Conservation (phyloP, 352 stramenopile species). For the Globisporangium apiculatum region DNA sequence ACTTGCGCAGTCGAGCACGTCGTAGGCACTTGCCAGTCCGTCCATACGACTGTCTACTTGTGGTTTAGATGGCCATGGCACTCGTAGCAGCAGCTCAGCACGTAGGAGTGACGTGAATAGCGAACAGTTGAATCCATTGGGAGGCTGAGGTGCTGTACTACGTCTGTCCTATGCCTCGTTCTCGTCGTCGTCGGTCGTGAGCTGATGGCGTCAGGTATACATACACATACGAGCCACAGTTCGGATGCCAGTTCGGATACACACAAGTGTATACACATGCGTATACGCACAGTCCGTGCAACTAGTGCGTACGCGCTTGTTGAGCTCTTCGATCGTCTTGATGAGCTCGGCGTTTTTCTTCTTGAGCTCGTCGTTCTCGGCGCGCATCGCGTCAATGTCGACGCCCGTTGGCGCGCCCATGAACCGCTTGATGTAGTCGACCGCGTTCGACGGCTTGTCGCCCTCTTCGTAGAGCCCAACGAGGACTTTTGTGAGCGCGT, state of each 20-base stretch:
- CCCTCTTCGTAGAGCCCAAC: conserved; percentile 96
- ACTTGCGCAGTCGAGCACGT: conserved; percentile 56
- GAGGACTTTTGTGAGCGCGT: conserved; percentile 96
- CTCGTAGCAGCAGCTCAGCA: no score
- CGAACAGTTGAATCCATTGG: no score
- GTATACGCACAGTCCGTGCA: not conserved
- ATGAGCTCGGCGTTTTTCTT: conserved; percentile 90
- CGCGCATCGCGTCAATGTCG: conserved; percentile 83
- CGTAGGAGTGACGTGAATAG: not conserved
- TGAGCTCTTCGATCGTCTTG: conserved; percentile 88
- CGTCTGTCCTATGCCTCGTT: conserved; percentile 27
- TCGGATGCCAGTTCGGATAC: not conserved
- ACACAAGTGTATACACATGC: not conserved
- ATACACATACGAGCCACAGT: conserved; percentile 1
- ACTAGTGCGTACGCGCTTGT: conserved; percentile 60
- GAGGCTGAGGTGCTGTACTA: no score
- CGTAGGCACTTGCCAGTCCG: conserved; percentile 5
- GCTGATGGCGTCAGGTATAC: conserved; percentile 12
- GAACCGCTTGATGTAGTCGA: conserved; percentile 97
- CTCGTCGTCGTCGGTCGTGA: conserved; percentile 63
- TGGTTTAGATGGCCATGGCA: no score
- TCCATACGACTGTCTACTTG: no score
- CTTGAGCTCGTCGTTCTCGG: conserved; percentile 91
- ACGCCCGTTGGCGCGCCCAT: conserved; percentile 89
- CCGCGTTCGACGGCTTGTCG: conserved; percentile 93